These are phyloP conservation scores for Eimeria mitis DNA, from an alignment of 169 alveolate species.

Conservation along the genomic window DNA sequence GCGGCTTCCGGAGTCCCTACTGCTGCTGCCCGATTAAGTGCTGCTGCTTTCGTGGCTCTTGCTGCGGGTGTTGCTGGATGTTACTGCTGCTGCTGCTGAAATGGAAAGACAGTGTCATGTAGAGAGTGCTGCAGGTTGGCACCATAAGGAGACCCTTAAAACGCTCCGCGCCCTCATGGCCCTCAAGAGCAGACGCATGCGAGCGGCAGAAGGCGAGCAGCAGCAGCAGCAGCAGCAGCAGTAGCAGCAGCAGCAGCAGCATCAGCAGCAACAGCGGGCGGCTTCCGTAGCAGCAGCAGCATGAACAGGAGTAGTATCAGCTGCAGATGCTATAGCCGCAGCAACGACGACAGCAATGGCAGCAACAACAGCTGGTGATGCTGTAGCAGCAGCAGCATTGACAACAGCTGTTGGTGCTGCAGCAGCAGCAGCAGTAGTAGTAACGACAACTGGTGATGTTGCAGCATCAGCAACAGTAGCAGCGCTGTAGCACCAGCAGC, in stretches of 20 bases:
- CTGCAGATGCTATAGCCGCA: too few species aligned
- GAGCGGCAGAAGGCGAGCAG: slow-evolving; percentile 67
- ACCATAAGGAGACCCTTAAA: slow-evolving; percentile 82
- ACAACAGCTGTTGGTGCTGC: neutral
- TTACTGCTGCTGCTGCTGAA: neutral
- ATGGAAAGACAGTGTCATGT: neutral
- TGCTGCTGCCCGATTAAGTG: neutral
- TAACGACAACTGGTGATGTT: too few species aligned
- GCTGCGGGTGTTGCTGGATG: slow-evolving; percentile 6
- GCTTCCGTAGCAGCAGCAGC: neutral
- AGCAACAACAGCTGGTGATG: too few species aligned
- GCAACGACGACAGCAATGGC: too few species aligned
- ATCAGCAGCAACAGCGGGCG: neutral
- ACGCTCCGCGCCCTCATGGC: slow-evolving; percentile 85
- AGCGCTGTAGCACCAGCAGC: neutral
- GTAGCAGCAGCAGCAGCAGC: neutral
- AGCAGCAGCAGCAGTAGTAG: neutral
- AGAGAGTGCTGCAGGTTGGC: slow-evolving; percentile 84
- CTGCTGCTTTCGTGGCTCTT: neutral
- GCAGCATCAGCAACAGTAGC: neutral
- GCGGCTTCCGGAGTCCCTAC: neutral
- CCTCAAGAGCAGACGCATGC: slow-evolving; percentile 86
- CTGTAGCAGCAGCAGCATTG: neutral
- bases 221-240: slow-evolving; percentile 27
- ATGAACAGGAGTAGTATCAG: neutral